Percentiles rank a stretch among this genome's conserved stretches.
phyloP scores from a whole-genome alignment of 345 rosid genomes.

The Eucalyptus regnans region DNA sequence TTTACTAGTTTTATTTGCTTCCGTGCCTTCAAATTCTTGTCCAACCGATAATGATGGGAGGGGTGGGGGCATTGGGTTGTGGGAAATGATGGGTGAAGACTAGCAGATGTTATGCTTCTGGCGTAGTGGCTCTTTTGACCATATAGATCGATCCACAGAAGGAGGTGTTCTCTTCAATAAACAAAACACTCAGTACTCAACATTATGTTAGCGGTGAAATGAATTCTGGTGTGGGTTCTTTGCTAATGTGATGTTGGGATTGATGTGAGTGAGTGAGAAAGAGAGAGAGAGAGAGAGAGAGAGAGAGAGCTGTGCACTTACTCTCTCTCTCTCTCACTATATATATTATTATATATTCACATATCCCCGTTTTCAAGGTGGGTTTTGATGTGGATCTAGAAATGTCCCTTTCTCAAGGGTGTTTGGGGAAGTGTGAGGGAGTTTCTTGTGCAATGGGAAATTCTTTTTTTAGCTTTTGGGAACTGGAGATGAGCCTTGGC shows the following conservation, averaged over 20 bases:
- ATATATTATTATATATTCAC: neutral
- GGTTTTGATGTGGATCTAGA: constrained; percentile 33
- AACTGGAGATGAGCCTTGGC: constrained; percentile 7
- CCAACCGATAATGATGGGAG: constrained; percentile 6
- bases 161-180: neutral
- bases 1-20: neutral
- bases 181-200: neutral
- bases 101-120: neutral
- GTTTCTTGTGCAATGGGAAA: constrained; percentile 15
- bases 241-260: constrained; percentile 21
- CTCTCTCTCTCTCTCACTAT: neutral
- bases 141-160: neutral
- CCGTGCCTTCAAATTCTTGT: neutral
- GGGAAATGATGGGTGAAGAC: constrained; percentile 21
- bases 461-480: constrained; percentile 27
- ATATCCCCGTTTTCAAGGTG: constrained; percentile 30
- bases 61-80: constrained; percentile 24
- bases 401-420: constrained; percentile 29
- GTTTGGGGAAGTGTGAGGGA: constrained; percentile 22
- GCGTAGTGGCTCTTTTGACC: neutral
- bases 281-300: neutral
- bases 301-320: neutral
- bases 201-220: neutral
- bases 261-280: constrained; percentile 10
- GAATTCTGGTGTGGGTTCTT: neutral